Evolutionary conservation across 805 yeast genomes (phyloP), one percentile per base, ranked within the genome.

Genomic region (Ogataea salicorniae): DNA sequence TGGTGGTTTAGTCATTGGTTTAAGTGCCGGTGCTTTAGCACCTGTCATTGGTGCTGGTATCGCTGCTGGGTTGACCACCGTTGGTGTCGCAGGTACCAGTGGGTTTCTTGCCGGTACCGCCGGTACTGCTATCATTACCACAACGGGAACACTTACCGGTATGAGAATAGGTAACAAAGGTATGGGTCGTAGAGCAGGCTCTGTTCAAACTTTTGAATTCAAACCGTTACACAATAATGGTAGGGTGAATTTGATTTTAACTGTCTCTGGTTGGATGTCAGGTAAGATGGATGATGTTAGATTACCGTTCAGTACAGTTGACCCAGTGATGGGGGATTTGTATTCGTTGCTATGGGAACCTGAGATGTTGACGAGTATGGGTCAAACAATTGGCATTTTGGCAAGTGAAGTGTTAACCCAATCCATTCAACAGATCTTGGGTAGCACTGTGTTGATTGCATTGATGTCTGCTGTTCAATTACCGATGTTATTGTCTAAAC

Each of bases 31-130:
- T 6, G 67, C 94, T 39, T 70, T 94, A 40, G 99, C 99, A 0
- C 99, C 99, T 0, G 96, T 95, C 2, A 95, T 94, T 59, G 98
- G 98, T 43, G 98, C 98, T 1, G 99, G 99, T 59, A 62, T 94
- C 29, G 99, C 98, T 2, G 98, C 98, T 4, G 99, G 98, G 15
- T 72, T 94, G 37, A 84, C 97, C 1, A 94, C 99, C 0, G 80
- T 92, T 20, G 99, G 99, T 33, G 86, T 95, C 20, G 74, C 87
- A 1, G 98, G 99, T n/a, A 89, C 98, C 0, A 68, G 89, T 15
- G 88, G 95, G 1, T 94, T 94, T 55, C 71, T 94, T 33, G 97
- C 97, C 0, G 98, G 99, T 44, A 87, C 92, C 2, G 99, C 96
- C 34, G 99, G 99, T 42, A 87, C 97, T 7, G 89, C 97, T 0